Evolutionary conservation across 2,329 filamentous ascomycete genomes (phyloP), one percentile per base, ranked within the genome.

Genomic region (Rhynchosporium secalis): DNA sequence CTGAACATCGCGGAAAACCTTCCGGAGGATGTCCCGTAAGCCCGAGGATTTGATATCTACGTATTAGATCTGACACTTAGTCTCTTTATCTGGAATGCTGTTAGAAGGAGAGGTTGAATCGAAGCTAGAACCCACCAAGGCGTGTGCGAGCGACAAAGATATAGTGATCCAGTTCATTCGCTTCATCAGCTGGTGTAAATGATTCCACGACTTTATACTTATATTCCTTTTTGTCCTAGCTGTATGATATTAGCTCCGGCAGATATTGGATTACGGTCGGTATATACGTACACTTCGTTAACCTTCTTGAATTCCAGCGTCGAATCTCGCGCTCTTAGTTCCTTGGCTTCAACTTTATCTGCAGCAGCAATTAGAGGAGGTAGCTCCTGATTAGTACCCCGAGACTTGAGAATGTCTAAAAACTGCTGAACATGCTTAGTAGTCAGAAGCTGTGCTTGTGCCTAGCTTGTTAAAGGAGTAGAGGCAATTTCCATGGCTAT

Each of bases 11-110:
- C 67, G 48, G 49, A 77, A 60, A 45, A 76, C 70, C 31, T 64
- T 67, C 58, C 69, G 66, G 41, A 76, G 64, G 47, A 71, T 66
- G 55, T 75, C 72, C 63, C 71, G 69, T 54, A 76, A 64, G 29
- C 58, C 61, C 64, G 71, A 63, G 26, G 72, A 76, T 63, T 75
- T 76, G 29, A 76, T 70, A 62, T 75, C 65, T 55, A 73, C 55
- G 61, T 68, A 72, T 28, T 63, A 58, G 33, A 62, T 73, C 36
- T 40, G 4, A 12, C 20, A 9, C 38, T 48, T 46, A 15, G 31
- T 61, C 40, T 56, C 31, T 46, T 56, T 61, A n/a, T 65, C 61
- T 65, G 47, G 48, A n/a, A 4, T 49, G 20, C n/a, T 62, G 31
- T 58, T 33, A 60, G 48, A 28, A 61, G 33, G 10, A 20, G 43